A percentile compares a stretch with the other conserved stretches of the same genome.
phyloP scores from a whole-genome alignment of 139 green algal genomes.

The Ettlia oleoabundans region DNA sequence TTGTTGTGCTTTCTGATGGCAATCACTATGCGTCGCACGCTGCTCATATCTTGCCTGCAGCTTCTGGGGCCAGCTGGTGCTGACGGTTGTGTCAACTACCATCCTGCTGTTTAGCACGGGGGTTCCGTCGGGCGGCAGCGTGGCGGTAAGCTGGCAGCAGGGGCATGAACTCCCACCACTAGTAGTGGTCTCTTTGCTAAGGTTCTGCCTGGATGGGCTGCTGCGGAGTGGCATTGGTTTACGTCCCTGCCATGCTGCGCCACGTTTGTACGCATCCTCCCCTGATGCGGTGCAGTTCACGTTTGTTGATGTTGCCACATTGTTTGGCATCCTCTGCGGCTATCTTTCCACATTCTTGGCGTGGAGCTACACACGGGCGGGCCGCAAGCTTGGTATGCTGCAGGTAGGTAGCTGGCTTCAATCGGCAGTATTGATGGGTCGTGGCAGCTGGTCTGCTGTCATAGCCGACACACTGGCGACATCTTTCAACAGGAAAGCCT shows the following conservation, averaged over 20 bases:
- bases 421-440: no score
- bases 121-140: constrained; percentile 15
- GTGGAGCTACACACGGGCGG: constrained; percentile 46
- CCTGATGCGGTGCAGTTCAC: constrained; percentile 8
- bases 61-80: constrained; percentile 92
- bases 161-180: no score
- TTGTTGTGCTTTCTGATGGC: no score
- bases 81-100: constrained; percentile 78
- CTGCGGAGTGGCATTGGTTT: neutral
- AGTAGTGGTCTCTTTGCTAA: no score
- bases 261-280: neutral
- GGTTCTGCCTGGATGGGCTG: no score
- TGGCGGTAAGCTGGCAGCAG: neutral
- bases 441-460: no score
- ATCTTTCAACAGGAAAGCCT: no score
- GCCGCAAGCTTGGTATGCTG: constrained; percentile 39
- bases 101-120: constrained; percentile 87
- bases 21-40: no score
- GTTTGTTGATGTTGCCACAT: constrained; percentile 65
- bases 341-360: constrained; percentile 88
- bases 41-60: neutral
- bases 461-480: no score
- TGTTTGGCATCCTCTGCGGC: constrained; percentile 70
- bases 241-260: neutral
- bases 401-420: no score